Base-by-base conservation (phyloP, 2,329 filamentous ascomycete species). In the Macrophomina phaseolina region DNA sequence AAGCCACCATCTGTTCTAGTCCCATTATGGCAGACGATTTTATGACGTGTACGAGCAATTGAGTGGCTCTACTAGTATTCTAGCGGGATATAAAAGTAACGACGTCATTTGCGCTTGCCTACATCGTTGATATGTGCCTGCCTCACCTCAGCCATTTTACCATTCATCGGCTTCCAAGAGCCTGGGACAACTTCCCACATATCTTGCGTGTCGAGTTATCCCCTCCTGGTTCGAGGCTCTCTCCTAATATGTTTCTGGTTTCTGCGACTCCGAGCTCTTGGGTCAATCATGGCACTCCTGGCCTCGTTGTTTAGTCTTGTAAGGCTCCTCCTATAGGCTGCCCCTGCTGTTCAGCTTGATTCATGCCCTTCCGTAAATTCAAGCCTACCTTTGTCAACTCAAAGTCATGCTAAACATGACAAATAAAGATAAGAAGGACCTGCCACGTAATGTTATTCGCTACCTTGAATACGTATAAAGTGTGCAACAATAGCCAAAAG, bases 391-490 rank as follows among this genome's bases (percentile, higher is more conserved):
- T 48, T 28, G 34, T 46, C 14, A n/a, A 42, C 51, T 48, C 16
- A 61, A 18, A n/a, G 40, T 61, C 55, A 46, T 61, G 40, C 5
- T 16, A 7, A 14, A 46, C 23, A 62, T 48, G 42, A 28, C 58
- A 11, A 14, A 9, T 12, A 45, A 49, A 42, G 16, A 23, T 23
- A n/a, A 30, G 40, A 16, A 61, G 28, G 42, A 48, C 56, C 45
- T 49, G 58, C 58, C 49, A 62, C n/a, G n/a, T 62, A 12, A 62
- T 62, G 58, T 62, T 62, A 62, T 62, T 62, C 46, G 58, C 58
- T 62, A 62, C 58, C 58, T 62, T 42, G 48, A n/a, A 62, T 62
- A 62, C 40, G 58, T 49, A 38, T 62, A 23, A 23, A 23, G n/a
- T 11, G 16, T 45, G 58, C 30, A 40, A 34, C 32, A 49, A 38